Percentiles rank a stretch among this genome's conserved stretches.
Conservation (phyloP, 2,329 filamentous ascomycete species). For the Dissoconium aciculare region DNA sequence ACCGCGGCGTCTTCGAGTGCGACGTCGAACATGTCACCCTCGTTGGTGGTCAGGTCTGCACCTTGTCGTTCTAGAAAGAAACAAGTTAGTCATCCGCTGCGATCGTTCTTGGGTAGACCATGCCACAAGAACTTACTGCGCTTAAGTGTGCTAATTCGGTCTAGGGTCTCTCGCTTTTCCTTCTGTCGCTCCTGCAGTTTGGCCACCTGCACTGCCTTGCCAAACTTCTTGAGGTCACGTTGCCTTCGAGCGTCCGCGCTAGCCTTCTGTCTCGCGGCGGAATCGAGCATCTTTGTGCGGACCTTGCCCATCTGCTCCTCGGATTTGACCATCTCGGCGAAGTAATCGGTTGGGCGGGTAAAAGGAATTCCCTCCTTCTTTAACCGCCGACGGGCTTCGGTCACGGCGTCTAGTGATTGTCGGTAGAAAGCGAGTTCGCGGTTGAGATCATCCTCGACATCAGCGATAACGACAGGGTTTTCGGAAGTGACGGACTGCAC, state of each 20-base stretch:
- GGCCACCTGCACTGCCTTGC: constrained; percentile 92
- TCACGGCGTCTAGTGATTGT: constrained; percentile 68
- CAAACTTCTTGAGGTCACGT: constrained; percentile 95
- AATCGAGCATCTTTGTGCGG: constrained; percentile 81
- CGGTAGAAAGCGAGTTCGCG: constrained; percentile 89
- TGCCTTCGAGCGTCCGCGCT: constrained; percentile 79
- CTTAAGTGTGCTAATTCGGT: constrained; percentile 91
- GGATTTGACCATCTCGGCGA: constrained; percentile 97
- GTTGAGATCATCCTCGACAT: constrained; percentile 80
- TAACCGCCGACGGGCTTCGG: constrained; percentile 55
- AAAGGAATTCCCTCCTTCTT: constrained; percentile 75
- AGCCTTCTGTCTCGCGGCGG: constrained; percentile 84
- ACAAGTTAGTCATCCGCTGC: not conserved
- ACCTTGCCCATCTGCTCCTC: constrained; percentile 98
- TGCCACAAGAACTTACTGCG: constrained; percentile 53
- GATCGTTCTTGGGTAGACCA: not conserved
- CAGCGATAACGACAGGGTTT: constrained; percentile 56
- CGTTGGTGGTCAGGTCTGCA: constrained; percentile 49
- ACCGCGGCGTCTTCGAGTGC: constrained; percentile 57
- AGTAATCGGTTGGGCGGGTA: constrained; percentile 82
- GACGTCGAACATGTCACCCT: constrained; percentile 83
- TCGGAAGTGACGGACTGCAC: constrained; percentile 63
- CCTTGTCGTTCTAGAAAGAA: constrained; percentile 61
- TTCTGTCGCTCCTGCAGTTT: constrained; percentile 90
- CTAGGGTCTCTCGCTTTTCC: constrained; percentile 80